phyloP scores from a whole-genome alignment of 495 filamentous ascomycete genomes.

The Aspergillus funiculosus region DNA sequence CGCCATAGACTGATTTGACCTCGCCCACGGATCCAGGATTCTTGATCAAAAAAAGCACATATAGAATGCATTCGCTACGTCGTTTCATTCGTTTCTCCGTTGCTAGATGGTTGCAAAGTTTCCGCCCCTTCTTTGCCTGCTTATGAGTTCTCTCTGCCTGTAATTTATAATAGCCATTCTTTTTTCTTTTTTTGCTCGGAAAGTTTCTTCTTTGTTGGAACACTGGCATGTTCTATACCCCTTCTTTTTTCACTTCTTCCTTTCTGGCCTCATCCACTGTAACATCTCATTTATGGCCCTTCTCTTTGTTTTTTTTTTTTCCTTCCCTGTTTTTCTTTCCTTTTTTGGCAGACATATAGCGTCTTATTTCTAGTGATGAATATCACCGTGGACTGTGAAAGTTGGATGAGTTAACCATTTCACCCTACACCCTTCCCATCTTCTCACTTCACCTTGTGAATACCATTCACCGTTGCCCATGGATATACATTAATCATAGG shows the following conservation, averaged over 20 bases:
- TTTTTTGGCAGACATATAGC: neutral
- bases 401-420: neutral
- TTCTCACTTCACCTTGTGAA: neutral
- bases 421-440: neutral
- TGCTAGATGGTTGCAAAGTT: neutral
- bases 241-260: conserved; percentile 4
- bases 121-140: too few species aligned
- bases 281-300: too few species aligned
- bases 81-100: conserved; percentile 1
- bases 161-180: conserved; percentile 21
- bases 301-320: neutral
- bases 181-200: neutral
- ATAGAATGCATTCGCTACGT: conserved; percentile 17
- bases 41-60: conserved; percentile 16
- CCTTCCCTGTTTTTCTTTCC: neutral
- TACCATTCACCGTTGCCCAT: neutral
- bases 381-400: conserved; percentile 9
- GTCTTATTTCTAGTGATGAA: neutral
- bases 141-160: conserved; percentile 8
- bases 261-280: neutral
- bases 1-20: conserved; percentile 8
- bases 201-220: conserved; percentile 4
- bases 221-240: conserved; percentile 8
- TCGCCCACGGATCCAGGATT: conserved; percentile 4
- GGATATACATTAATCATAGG: conserved; percentile 4